Evolutionary conservation across 805 yeast genomes (phyloP).

Genomic region (Barnettozyma sp.): DNA sequence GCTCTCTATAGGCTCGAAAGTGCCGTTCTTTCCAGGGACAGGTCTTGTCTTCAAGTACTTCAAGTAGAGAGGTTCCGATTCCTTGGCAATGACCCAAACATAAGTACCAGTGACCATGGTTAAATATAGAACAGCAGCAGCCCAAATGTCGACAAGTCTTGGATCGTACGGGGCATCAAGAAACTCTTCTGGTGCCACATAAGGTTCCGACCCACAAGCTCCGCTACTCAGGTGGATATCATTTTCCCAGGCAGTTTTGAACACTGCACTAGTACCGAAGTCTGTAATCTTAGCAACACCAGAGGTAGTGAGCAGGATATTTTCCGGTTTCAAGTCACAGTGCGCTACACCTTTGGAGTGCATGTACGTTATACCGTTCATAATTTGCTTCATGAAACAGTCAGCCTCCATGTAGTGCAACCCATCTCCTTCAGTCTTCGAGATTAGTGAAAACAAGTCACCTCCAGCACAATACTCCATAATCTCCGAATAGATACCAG

Average conservation of each 20-base stretch:
- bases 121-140: constrained; percentile 71
- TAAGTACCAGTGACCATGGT: constrained; percentile 85
- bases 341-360: constrained; percentile 92
- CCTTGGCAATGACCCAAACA: constrained; percentile 74
- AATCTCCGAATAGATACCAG: constrained; percentile 74
- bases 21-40: constrained; percentile 33
- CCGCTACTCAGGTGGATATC: constrained; percentile 64
- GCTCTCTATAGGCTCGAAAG: constrained; percentile 47
- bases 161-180: constrained; percentile 57
- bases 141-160: constrained; percentile 81
- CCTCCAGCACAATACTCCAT: constrained; percentile 96
- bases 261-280: constrained; percentile 88
- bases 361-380: constrained; percentile 77
- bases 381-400: constrained; percentile 81
- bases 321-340: constrained; percentile 88
- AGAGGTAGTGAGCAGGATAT: constrained; percentile 57
- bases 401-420: constrained; percentile 68
- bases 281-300: constrained; percentile 72
- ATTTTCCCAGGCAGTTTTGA: constrained; percentile 83
- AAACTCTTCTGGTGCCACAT: constrained; percentile 89
- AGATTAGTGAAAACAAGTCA: constrained; percentile 58
- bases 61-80: constrained; percentile 40
- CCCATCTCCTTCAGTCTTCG: constrained; percentile 43
- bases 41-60: constrained; percentile 43
- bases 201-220: constrained; percentile 85